Base-by-base conservation (phyloP, 139 green algal genomes). In the Limnomonas spitsbergensis region DNA sequence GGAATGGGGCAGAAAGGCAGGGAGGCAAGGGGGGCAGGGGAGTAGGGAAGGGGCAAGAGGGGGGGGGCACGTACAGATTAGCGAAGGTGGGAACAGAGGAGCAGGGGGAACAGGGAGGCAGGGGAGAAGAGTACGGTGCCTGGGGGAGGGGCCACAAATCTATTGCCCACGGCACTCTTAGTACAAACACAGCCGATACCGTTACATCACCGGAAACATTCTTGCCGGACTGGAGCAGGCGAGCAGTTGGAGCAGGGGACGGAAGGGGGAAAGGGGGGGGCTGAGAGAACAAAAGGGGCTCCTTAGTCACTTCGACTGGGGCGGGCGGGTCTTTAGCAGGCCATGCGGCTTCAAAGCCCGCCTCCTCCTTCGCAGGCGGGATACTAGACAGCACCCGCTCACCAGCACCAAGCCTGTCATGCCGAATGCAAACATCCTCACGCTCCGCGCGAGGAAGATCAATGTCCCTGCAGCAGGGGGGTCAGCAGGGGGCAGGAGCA, bases 401-500 rank as follows among this genome's bases (percentile, higher is more conserved):
- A 70, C 56, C 56, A 70, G 29, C 29, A 70, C 56, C 14, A 70
- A 7, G 56, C 56, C 56, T 4, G 29, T 36, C 4, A 32, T 70
- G n/a, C 56, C 56, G 56, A 70, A 70, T 24, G 56, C 56, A 70
- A 70, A 70, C 47, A 61, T 61, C 20, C 47, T 14, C 47, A 61
- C 20, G 47, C 47, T 29, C 20, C 47, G 47, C 14, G 47, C 9
- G 29, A n/a, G n/a, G n/a, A n/a, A n/a, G n/a, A n/a, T n/a, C n/a
- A n/a, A n/a, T n/a, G n/a, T n/a, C n/a, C n/a, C n/a, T n/a, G n/a
- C n/a, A n/a, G n/a, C n/a, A n/a, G n/a, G n/a, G n/a, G n/a, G n/a
- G n/a, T n/a, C 56, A 24, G 56, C 27, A 32, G 24, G 6, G 56
- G 47, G 20, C 14, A 20, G 20, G 14, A 61, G 47, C 47, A 29